Evolutionary conservation across 345 rosid genomes (phyloP), one percentile per base, ranked within the genome.

Genomic region (Hibiscus tridactylites): DNA sequence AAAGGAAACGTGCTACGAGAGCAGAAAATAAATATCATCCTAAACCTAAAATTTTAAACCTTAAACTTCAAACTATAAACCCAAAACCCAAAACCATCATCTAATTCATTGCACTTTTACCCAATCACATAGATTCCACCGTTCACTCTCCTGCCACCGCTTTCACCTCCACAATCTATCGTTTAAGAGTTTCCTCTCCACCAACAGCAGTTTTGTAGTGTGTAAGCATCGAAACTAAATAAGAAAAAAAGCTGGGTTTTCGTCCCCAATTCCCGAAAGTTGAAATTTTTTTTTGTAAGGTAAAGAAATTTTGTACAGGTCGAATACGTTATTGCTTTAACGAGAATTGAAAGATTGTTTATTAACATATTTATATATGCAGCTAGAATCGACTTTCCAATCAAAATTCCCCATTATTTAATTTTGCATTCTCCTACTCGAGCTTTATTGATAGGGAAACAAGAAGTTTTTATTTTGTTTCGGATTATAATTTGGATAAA

Each of bases 211-310:
- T 8, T 63, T 6, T 50, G 17, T 31, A 31, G 35, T 31, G 35
- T 16, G 54, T 50, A 50, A 50, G 17, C 19, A 50, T 50, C 54
- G 19, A 50, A 50, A 50, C 54, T 49, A 15, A 47, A 47, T 10
- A 11, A 47, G 50, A 46, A 47, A 49, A 49, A 11, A 12, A 49
- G 11, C 54, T 16, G 6, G 44, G 10, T 31, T 31, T 61, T 47
- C 4, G 15, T 4, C 15, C 15, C 76, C 86, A 13, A 56, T 73
- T 68, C 54, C 26, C 65, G 68, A 24, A 82, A 79, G 74, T 50
- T 74, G 78, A 63, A 47, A 28, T 65, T 19, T 47, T 15, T 49
- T 16, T 50, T 1, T 13, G 11, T 3, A 3, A 19, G 54, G 15
- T 13, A 15, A 50, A 3, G 5, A 16, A 16, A 16, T 5, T n/a